Base-by-base conservation (phyloP, 768 basidiomycete species). In the Mycena filopes region DNA sequence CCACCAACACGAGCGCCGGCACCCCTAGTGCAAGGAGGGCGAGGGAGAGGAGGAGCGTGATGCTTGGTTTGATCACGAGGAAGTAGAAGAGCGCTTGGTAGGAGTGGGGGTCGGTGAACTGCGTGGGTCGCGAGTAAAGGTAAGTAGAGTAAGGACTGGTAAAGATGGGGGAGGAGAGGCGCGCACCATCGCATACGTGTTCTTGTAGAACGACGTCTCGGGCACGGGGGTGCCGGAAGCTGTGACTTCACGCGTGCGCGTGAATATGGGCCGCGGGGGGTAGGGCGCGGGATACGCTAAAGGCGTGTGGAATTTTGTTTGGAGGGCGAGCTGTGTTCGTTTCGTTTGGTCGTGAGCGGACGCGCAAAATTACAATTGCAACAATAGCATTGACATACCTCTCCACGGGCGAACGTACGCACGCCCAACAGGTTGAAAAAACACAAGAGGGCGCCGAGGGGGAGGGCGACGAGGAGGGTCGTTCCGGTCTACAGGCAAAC, bases 11-110 rank as follows among this genome's bases (percentile, higher is more conserved):
- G 13, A 92, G 77, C 20, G 85, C 77, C 2, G 90, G 83, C 0
- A 92, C 78, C 25, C 88, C 85, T 60, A 92, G 65, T 16, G 85
- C 76, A 18, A 92, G 41, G 53, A 92, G 73, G 23, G 79, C 68
- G 16, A 92, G 74, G 7, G 86, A 84, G 38, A 94, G 79, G 20
- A 90, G 78, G 28, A 95, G 76, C 1, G 92, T 93, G 75, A 94
- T 91, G 31, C 87, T 83, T 3, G 93, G 92, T 74, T 95, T 95
- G 80, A 95, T 88, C 53, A 94, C 91, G 65, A 95, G 84, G 78
- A 95, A 95, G 75, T 95, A 94, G 81, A 95, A 94, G 4, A 95
- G 83, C 0, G 93, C 89, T 79, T 92, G 91, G 76, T 93, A 94
- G 20, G 93, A 91, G 6, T 90, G 92, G 41, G 90, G 79, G 71